phyloP scores from a whole-genome alignment of 208 protist species.

The Phytomonas sp. region DNA sequence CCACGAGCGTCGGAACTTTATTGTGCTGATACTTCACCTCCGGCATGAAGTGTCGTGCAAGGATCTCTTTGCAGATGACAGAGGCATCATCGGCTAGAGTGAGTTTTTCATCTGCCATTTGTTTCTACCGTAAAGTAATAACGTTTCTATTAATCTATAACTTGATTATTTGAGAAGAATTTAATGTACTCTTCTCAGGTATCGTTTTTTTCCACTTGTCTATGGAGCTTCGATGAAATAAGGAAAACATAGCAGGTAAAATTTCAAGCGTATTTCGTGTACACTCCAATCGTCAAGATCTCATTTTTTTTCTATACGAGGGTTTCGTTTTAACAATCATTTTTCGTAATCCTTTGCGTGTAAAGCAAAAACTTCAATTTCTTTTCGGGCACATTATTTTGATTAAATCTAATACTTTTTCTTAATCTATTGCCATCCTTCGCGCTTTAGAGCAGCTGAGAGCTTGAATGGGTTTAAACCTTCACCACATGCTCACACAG shows the following conservation, averaged over 20 bases:
- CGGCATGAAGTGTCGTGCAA: slow-evolving; percentile 46
- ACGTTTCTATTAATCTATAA: background rate
- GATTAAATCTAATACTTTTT: background rate
- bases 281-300: background rate
- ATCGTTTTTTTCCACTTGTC: background rate
- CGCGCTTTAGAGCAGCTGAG: background rate
- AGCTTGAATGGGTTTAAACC: background rate
- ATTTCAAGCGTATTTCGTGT: background rate
- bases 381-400: background rate
- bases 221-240: background rate
- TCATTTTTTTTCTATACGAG: background rate
- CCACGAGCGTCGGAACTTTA: slow-evolving; percentile 49
- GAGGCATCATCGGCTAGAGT: slow-evolving; percentile 77
- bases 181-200: background rate
- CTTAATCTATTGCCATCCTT: background rate
- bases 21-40: slow-evolving; percentile 64
- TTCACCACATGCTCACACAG: slow-evolving; percentile 2
- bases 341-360: background rate
- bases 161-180: background rate
- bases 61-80: slow-evolving; percentile 68
- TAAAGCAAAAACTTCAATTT: background rate
- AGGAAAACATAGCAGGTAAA: slow-evolving; percentile 19
- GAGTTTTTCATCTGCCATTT: slow-evolving; percentile 33
- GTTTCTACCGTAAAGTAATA: background rate
- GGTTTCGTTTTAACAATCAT: background rate